Evolutionary conservation across 1,139 yeast species (phyloP), one percentile per base, ranked within the genome.

Genomic region (Insectozyma bohioensis): DNA sequence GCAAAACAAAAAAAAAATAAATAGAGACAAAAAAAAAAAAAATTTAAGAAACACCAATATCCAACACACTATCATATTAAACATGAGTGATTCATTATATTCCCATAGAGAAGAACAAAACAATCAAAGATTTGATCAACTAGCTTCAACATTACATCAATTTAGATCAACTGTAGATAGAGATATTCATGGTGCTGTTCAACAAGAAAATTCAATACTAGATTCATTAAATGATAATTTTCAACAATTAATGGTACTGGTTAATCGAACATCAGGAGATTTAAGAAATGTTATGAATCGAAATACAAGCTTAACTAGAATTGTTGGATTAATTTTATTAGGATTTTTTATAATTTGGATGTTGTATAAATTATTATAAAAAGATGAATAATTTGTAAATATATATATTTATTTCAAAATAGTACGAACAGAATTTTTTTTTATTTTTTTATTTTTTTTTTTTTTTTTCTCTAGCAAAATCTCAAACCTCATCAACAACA

Each of bases 321-420:
- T 63, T 2, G 72, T 69, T 7, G 66, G 66, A 11, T 28, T 61
- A 25, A 83, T 86, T 5, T 61, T 87, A 40, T 48, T 75, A 27
- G 67, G 67, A 4, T 80, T 87, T 48, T 72, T 86, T 47, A 64
- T 86, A 5, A 47, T 85, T 23, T 87, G 87, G 75, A 74, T 80
- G 48, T 56, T 86, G 42, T 69, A 70, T 50, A 81, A 78, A 53
- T 62, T 81, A 36, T 33, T 42, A 25, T 41, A 33, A 30, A 26
- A 26, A n/a, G 21, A 18, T 5, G 20, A 12, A 6, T 10, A 10
- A 12, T n/a, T n/a, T n/a, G n/a, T n/a, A n/a, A n/a, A n/a, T n/a
- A n/a, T n/a, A n/a, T n/a, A n/a, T n/a, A n/a, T n/a, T n/a, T n/a
- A n/a, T n/a, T n/a, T n/a, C n/a, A n/a, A n/a, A n/a, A n/a, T n/a